phyloP scores from a whole-genome alignment of 2,329 filamentous ascomycete species.

The Fusarium luffae region DNA sequence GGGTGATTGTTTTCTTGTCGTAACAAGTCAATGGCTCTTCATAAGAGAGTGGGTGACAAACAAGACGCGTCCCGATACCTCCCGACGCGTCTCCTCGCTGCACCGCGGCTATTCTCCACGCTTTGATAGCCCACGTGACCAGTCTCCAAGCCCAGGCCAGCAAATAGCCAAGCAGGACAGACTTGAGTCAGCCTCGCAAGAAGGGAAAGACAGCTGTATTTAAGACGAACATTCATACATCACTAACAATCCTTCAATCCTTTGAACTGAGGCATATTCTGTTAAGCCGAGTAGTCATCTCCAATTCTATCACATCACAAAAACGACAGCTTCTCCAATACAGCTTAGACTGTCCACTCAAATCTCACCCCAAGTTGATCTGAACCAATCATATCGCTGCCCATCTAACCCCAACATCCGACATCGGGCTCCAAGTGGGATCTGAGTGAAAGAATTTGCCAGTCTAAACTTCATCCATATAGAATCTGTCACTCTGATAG shows the following conservation, averaged over 20 bases:
- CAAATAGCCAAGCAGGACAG: too few relatives aligned
- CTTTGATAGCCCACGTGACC: accelerated
- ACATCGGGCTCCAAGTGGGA: conserved; percentile 20
- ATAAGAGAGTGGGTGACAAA: neutral
- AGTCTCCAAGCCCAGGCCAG: neutral
- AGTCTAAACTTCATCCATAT: conserved; percentile 4
- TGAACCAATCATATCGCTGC: conserved; percentile 1
- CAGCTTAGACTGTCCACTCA: neutral
- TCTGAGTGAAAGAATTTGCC: neutral
- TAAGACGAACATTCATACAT: neutral
- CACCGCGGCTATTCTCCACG: neutral
- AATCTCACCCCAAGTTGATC: neutral
- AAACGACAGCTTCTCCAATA: neutral
- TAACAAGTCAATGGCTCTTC: neutral
- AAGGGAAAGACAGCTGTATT: neutral
- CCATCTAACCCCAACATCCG: conserved; percentile 9
- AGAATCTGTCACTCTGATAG: neutral
- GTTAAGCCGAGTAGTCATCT: neutral
- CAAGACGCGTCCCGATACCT: neutral
- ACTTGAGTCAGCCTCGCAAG: accelerated
- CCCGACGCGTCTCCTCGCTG: neutral
- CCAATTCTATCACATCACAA: neutral
- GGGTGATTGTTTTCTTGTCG: neutral
- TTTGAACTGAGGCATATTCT: neutral
- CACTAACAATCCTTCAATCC: neutral